These are phyloP conservation scores for Amylocystis lapponica DNA, from an alignment of 768 basidiomycete genomes.

Conservation along the genomic window DNA sequence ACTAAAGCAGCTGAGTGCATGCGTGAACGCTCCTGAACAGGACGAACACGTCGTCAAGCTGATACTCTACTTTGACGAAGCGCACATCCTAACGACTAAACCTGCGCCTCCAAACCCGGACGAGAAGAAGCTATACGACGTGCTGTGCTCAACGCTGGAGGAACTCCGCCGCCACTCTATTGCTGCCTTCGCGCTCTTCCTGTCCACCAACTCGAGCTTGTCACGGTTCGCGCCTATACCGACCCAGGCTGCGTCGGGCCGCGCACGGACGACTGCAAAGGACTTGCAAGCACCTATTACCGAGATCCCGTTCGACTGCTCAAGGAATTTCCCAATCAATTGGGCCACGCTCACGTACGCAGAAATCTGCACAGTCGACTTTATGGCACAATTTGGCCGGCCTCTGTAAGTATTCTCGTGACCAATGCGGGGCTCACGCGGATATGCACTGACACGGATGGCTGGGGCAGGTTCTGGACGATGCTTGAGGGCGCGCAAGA, in stretches of 20 bases:
- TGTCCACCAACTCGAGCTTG: slow-evolving; percentile 9
- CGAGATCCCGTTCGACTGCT: slow-evolving; percentile 15
- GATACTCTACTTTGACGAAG: neutral
- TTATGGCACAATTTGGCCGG: slow-evolving; percentile 13
- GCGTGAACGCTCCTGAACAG: neutral
- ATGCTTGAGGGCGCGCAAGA: neutral
- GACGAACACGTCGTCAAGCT: neutral
- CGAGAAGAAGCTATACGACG: neutral
- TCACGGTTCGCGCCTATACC: slow-evolving; percentile 1
- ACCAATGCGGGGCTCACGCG: neutral
- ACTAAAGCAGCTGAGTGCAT: neutral
- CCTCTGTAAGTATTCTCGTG: slow-evolving; percentile 9
- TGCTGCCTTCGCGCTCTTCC: slow-evolving; percentile 8
- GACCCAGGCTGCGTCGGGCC: neutral
- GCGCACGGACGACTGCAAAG: neutral
- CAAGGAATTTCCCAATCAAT: neutral
- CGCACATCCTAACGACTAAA: neutral
- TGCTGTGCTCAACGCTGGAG: neutral
- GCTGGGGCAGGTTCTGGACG: slow-evolving; percentile 3
- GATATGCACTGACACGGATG: neutral
- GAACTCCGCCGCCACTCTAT: neutral
- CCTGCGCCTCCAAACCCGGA: neutral
- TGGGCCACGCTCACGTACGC: neutral
- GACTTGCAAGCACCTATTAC: slow-evolving; percentile 11
- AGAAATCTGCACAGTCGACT: slow-evolving; percentile 1